phyloP scores from a whole-genome alignment of 441 rosid genomes.

The Euphorbia celastroides region DNA sequence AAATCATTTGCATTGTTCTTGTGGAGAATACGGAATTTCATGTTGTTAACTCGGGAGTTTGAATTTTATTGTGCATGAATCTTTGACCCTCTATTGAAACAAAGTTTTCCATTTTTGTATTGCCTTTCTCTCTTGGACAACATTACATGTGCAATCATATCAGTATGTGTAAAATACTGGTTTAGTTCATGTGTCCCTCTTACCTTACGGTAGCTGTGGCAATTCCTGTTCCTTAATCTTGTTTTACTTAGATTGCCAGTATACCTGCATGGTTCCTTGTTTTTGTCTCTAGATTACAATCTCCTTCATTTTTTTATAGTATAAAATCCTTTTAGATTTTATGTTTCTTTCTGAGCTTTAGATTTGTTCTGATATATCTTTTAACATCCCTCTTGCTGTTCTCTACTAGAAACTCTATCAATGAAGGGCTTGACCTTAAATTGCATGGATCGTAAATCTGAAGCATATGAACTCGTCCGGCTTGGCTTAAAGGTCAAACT shows the following conservation, averaged over 20 bases:
- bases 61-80: background rate
- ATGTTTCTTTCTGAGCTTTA: background rate
- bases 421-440: conserved; percentile 99
- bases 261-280: background rate
- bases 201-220: background rate
- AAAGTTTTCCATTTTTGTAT: background rate
- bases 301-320: background rate
- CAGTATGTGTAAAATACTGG: background rate
- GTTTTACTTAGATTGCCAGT: background rate
- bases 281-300: background rate
- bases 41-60: background rate
- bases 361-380: background rate
- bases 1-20: conserved; percentile 18
- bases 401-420: conserved; percentile 82
- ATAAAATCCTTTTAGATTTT: background rate
- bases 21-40: background rate
- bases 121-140: background rate
- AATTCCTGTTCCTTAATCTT: background rate
- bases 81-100: background rate
- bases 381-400: background rate
- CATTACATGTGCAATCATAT: background rate
- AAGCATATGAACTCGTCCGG: conserved; percentile 98
- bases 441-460: conserved; percentile 99
- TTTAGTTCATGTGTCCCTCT: background rate
- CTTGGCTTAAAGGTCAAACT: conserved; percentile 78